Evolutionary conservation across 2,329 filamentous ascomycete genomes (phyloP), one percentile per base, ranked within the genome.

Genomic region (Fusarium coicis): DNA sequence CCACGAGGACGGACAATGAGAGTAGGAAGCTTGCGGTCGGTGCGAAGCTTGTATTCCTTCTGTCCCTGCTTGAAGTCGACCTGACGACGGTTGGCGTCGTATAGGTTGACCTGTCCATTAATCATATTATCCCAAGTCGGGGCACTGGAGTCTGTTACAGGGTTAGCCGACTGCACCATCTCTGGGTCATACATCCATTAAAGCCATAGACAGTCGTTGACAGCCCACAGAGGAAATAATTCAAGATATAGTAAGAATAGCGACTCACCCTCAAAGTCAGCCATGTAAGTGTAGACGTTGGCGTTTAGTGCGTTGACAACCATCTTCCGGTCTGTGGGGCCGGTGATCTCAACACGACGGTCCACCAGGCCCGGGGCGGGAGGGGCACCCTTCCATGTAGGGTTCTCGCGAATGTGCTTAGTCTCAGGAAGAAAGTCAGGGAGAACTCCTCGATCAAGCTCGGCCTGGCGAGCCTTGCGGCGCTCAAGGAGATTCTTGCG

Each of bases 41-140:
- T 97, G 74, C 96, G 93, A 70, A 99, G 92, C 88, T 97, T 98
- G 87, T 99, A 99, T 81, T 97, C 95, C 86, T 98, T 99, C 79
- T 91, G 87, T 73, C 95, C 95, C 80, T 95, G 93, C 88, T 96
- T 97, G 89, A 98, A 98, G 86, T 98, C 96, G 78, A 98, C 91
- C 85, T 98, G 93, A 77, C 91, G 92, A 79, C 96, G 93, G 81
- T 97, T 95, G 76, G 95, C 96, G 79, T 98, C 96, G 87, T 98
- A 97, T 65, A 99, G 90, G 87, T 98, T 99, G 76, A 98, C 92
- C 85, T 99, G 96, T 73, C 96, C 96, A 77, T 96, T 97, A 87
- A 98, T 92, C 95, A 98, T 98, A 87, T 98, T 98, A 76, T 97
- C 95, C 96, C 96, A 99, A 47, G 96, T 98, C 30, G 96, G 96